phyloP scores from a whole-genome alignment of 2,329 filamentous ascomycete species.

The Stachybotrys chlorohalonatus region DNA sequence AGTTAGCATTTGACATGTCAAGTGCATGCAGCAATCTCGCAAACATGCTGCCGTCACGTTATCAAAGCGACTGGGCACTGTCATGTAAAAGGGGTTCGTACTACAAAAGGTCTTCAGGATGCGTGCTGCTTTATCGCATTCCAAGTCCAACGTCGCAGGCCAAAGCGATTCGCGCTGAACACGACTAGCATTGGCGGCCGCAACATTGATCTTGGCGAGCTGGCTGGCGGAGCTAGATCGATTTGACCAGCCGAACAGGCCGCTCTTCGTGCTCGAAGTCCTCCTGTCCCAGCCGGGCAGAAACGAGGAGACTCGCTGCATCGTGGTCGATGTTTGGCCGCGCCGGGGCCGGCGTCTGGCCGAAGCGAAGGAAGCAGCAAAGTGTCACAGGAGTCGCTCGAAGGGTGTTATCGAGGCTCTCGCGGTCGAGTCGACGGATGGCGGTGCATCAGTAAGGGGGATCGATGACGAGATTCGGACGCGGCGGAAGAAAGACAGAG shows the following conservation, averaged over 20 bases:
- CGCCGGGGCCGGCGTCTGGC: slow-evolving; percentile 9
- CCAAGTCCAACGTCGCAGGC: slow-evolving; percentile 77
- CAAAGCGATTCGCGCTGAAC: slow-evolving; percentile 61
- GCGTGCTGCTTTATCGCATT: slow-evolving; percentile 84
- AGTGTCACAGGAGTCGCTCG: not conserved
- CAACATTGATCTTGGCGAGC: slow-evolving; percentile 23
- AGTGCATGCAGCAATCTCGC: not conserved
- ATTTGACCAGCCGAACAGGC: slow-evolving; percentile 36
- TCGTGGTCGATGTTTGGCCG: slow-evolving; percentile 22
- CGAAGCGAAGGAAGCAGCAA: not conserved
- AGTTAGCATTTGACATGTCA: slow-evolving; percentile 8
- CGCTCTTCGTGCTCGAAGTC: slow-evolving; percentile 21
- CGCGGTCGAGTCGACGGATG: not conserved
- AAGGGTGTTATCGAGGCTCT: not conserved
- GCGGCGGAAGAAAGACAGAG: not conserved
- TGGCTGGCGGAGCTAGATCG: slow-evolving; percentile 32
- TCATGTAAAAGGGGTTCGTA: slow-evolving; percentile 22
- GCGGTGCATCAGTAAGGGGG: not conserved
- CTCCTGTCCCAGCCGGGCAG: slow-evolving; percentile 37
- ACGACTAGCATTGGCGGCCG: slow-evolving; percentile 20
- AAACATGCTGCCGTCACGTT: not conserved
- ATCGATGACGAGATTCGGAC: not conserved
- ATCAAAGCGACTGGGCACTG: not conserved
- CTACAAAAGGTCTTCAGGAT: slow-evolving; percentile 88
- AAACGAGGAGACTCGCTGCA: slow-evolving; percentile 35